Percentiles rank a stretch among this genome's conserved stretches.
Evolutionary conservation across 148 eudicot species (phyloP).

Genomic region (Vaccinium corymbosum): DNA sequence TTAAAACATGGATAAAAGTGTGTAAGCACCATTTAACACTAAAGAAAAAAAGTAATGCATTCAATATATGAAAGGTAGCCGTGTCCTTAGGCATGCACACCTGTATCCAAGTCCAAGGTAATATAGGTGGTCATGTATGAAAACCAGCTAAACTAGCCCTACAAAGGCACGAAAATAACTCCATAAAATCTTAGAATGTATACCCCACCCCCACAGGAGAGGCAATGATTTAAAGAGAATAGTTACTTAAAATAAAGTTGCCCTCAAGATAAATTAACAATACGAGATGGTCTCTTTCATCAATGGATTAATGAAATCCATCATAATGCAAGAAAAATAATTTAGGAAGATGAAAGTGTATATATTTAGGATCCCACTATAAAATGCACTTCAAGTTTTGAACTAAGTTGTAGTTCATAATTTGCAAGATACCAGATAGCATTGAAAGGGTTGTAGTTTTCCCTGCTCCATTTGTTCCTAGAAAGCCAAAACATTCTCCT

Average conservation of each 20-base stretch:
- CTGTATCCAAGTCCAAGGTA: background rate
- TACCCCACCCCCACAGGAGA: background rate
- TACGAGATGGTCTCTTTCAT: constrained; percentile 4
- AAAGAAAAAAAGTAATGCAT: background rate
- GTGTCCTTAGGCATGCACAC: background rate
- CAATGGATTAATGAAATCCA: background rate
- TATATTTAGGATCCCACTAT: background rate
- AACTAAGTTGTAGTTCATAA: background rate
- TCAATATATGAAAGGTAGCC: background rate
- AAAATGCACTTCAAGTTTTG: background rate
- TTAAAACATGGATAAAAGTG: background rate
- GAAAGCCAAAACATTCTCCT: constrained; percentile 98
- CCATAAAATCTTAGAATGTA: background rate
- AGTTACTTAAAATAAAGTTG: background rate
- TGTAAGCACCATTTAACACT: background rate
- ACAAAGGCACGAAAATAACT: background rate
- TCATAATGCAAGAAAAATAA: background rate
- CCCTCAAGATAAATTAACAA: background rate
- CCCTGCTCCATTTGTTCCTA: constrained; percentile 98
- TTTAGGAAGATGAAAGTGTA: background rate
- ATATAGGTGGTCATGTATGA: background rate
- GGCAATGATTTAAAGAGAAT: background rate
- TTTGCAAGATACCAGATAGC: constrained; percentile 56
- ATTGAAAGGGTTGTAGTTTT: constrained; percentile 95
- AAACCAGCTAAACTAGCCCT: constrained; percentile 8